Evolutionary conservation across 805 yeast genomes (phyloP).

Genomic region (Candida ulmi): DNA sequence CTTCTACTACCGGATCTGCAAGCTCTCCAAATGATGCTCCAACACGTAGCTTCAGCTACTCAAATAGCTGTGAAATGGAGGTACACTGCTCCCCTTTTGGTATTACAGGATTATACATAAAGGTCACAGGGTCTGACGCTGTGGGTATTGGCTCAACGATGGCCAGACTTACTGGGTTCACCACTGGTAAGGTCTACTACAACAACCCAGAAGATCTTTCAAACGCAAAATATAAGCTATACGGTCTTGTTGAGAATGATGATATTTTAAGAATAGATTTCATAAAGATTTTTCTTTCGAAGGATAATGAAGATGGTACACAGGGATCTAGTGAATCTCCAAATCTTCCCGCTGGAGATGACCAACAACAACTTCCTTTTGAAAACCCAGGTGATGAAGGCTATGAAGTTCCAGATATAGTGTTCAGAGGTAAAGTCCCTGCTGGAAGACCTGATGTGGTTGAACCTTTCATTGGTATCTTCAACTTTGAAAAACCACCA

Average conservation of each 20-base stretch:
- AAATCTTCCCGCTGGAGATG: constrained; percentile 3
- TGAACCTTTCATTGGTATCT: constrained; percentile 51
- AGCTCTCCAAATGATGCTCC: too few species aligned
- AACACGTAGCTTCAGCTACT: constrained; percentile 31
- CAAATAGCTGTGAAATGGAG: constrained; percentile 47
- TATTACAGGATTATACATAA: constrained; percentile 43
- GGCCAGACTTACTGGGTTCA: constrained; percentile 50
- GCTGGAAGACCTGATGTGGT: constrained; percentile 46
- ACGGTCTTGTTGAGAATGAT: constrained; percentile 41
- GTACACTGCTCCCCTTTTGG: constrained; percentile 56
- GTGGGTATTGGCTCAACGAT: constrained; percentile 53
- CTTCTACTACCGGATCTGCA: background rate
- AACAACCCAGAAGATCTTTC: constrained; percentile 41
- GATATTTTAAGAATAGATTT: constrained; percentile 45
- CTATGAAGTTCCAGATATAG: constrained; percentile 39
- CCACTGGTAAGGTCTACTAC: constrained; percentile 43
- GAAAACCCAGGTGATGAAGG: constrained; percentile 31
- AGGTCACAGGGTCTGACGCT: constrained; percentile 40
- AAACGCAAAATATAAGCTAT: constrained; percentile 43
- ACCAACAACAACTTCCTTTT: constrained; percentile 10
- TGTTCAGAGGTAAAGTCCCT: constrained; percentile 48
- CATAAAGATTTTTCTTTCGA: constrained; percentile 35
- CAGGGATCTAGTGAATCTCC: constrained; percentile 1
- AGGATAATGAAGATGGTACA: constrained; percentile 6
- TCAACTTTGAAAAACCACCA: constrained; percentile 37